phyloP scores from a whole-genome alignment of 768 basidiomycete genomes.

The Tylopilus rubrobrunneus region DNA sequence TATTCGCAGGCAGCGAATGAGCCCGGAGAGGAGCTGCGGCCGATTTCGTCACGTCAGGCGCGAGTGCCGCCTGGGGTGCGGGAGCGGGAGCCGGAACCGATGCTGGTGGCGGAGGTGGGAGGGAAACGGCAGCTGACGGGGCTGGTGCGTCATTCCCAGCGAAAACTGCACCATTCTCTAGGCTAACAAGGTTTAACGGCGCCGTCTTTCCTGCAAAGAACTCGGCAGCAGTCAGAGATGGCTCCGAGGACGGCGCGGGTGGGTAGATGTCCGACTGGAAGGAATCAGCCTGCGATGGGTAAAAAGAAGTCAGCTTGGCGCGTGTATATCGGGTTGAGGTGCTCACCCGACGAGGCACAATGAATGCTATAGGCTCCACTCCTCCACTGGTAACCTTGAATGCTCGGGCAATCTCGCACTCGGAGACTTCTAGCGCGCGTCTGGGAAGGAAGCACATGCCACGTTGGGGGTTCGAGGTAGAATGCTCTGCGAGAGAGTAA shows the following conservation, averaged over 20 bases:
- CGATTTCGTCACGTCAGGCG: slow-evolving; percentile 32
- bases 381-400: slow-evolving; percentile 76
- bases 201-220: slow-evolving; percentile 85
- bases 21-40: slow-evolving; percentile 15
- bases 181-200: slow-evolving; percentile 72
- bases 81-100: slow-evolving; percentile 18
- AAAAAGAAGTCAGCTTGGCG: background rate
- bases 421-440: slow-evolving; percentile 79
- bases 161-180: slow-evolving; percentile 61
- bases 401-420: slow-evolving; percentile 93
- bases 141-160: slow-evolving; percentile 23
- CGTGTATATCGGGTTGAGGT: background rate
- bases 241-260: slow-evolving; percentile 78
- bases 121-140: slow-evolving; percentile 28
- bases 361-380: slow-evolving; percentile 91
- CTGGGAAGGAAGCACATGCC: slow-evolving; percentile 97
- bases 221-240: slow-evolving; percentile 76
- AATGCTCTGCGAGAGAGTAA: slow-evolving; percentile 75
- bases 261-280: slow-evolving; percentile 99
- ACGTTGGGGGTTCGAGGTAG: slow-evolving; percentile 88
- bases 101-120: slow-evolving; percentile 22
- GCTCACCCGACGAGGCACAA: slow-evolving; percentile 86
- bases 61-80: slow-evolving; percentile 33
- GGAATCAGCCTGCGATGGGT: slow-evolving; percentile 63
- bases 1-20: slow-evolving; percentile 9